Evolutionary conservation across 1,139 yeast genomes (phyloP).

Genomic region (Blastobotrys petasosporus): DNA sequence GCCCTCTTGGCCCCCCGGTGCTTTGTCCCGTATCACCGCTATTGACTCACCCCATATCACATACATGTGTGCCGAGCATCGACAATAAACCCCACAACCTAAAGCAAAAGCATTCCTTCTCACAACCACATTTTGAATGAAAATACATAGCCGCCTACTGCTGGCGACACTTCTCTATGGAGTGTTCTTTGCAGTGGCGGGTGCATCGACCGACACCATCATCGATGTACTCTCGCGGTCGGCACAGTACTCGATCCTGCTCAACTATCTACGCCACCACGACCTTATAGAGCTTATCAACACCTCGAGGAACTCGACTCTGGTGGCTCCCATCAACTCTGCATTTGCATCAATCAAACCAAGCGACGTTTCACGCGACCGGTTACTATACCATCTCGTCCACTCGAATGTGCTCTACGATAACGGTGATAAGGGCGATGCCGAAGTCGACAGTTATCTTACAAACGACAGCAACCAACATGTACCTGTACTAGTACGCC

Average conservation of each 20-base stretch:
- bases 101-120: too few relatives aligned
- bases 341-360: constrained; percentile 49
- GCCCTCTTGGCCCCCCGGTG: too few relatives aligned
- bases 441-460: neutral
- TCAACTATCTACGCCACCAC: constrained; percentile 57
- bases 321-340: constrained; percentile 81
- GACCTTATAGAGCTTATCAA: constrained; percentile 69
- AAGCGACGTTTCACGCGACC: constrained; percentile 26
- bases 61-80: too few relatives aligned
- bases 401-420: constrained; percentile 25
- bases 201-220: constrained; percentile 37
- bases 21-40: too few relatives aligned
- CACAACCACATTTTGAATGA: too few relatives aligned
- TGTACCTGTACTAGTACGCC: constrained; percentile 5
- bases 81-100: too few relatives aligned
- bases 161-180: too few relatives aligned
- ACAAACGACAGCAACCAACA: neutral
- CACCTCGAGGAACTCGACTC: constrained; percentile 57
- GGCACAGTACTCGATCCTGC: constrained; percentile 66
- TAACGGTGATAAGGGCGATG: neutral
- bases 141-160: too few relatives aligned
- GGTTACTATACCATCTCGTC: constrained; percentile 34
- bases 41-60: too few relatives aligned
- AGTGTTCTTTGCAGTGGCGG: neutral
- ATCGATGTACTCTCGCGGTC: constrained; percentile 71